phyloP scores from a whole-genome alignment of 805 yeast species.

The Wickerhamomyces silvicola region DNA sequence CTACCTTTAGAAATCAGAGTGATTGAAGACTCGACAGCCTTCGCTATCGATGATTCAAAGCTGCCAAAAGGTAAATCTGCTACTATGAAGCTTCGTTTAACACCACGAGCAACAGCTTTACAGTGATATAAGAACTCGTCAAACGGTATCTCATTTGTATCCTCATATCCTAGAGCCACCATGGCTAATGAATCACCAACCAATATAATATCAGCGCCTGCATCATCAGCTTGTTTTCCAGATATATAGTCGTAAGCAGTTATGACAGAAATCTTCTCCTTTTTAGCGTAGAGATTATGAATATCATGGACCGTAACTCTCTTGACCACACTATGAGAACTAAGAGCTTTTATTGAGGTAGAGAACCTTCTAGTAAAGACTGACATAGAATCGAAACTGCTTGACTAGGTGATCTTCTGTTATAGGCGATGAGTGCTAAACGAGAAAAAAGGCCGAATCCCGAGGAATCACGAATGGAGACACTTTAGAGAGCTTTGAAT shows the following conservation, averaged over 20 bases:
- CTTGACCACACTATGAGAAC: constrained; percentile 3
- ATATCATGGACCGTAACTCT: constrained; percentile 34
- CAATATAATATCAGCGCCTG: constrained; percentile 62
- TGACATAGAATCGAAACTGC: not conserved
- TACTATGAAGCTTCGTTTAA: constrained; percentile 55
- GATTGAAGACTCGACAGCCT: constrained; percentile 57
- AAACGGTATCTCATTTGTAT: constrained; percentile 68
- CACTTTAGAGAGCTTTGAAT: no score
- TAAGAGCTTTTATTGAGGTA: not conserved
- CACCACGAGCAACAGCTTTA: constrained; percentile 70
- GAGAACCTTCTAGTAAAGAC: constrained; percentile 2
- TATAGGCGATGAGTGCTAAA: no score
- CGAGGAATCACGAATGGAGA: no score
- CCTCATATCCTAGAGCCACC: constrained; percentile 78
- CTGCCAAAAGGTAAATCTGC: constrained; percentile 90
- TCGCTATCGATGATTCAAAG: constrained; percentile 56
- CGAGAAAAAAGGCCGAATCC: no score
- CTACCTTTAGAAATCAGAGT: constrained; percentile 43
- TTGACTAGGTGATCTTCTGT: no score
- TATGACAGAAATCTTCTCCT: constrained; percentile 44
- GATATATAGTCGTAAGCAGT: constrained; percentile 89
- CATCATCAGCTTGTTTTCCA: constrained; percentile 58
- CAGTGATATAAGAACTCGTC: constrained; percentile 78
- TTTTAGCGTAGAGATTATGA: constrained; percentile 24
- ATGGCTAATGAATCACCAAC: constrained; percentile 93